phyloP scores from a whole-genome alignment of 805 yeast genomes.

The Ogataea pilisensis region DNA sequence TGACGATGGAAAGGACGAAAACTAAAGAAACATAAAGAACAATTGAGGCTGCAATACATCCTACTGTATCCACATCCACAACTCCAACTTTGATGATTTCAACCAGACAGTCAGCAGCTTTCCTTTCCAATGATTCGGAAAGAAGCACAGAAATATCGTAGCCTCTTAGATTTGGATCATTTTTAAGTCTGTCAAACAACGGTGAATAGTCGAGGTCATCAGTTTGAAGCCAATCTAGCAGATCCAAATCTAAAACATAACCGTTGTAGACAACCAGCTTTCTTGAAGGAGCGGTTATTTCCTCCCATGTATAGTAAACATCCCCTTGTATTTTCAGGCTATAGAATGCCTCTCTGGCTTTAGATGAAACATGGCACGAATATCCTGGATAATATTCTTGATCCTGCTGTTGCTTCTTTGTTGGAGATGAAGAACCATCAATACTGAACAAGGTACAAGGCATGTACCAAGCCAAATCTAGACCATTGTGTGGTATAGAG shows the following conservation, averaged over 20 bases:
- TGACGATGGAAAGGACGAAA: constrained; percentile 77
- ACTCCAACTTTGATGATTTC: constrained; percentile 83
- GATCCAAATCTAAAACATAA: constrained; percentile 74
- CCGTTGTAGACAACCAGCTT: constrained; percentile 88
- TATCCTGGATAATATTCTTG: constrained; percentile 70
- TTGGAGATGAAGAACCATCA: constrained; percentile 69
- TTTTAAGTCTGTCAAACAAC: constrained; percentile 59
- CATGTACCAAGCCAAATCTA: constrained; percentile 88
- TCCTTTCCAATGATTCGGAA: constrained; percentile 60
- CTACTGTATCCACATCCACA: constrained; percentile 84
- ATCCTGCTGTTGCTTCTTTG: constrained; percentile 40
- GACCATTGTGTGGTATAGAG: constrained; percentile 63
- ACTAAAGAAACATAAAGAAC: constrained; percentile 79
- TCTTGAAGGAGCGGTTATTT: constrained; percentile 61
- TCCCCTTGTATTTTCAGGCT: constrained; percentile 58
- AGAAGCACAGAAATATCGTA: constrained; percentile 76
- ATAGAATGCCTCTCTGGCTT: constrained; percentile 69
- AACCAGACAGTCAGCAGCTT: constrained; percentile 73
- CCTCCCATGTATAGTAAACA: constrained; percentile 89
- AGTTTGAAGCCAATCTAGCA: constrained; percentile 69
- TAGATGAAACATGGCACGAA: constrained; percentile 81
- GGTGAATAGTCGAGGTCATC: constrained; percentile 71
- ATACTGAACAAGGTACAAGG: constrained; percentile 74
- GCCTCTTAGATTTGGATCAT: constrained; percentile 57
- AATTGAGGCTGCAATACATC: constrained; percentile 87